Percentiles rank a stretch among this genome's conserved stretches.
Evolutionary conservation across 2,329 filamentous ascomycete genomes (phyloP).

Genomic region (Fusarium annulatum): DNA sequence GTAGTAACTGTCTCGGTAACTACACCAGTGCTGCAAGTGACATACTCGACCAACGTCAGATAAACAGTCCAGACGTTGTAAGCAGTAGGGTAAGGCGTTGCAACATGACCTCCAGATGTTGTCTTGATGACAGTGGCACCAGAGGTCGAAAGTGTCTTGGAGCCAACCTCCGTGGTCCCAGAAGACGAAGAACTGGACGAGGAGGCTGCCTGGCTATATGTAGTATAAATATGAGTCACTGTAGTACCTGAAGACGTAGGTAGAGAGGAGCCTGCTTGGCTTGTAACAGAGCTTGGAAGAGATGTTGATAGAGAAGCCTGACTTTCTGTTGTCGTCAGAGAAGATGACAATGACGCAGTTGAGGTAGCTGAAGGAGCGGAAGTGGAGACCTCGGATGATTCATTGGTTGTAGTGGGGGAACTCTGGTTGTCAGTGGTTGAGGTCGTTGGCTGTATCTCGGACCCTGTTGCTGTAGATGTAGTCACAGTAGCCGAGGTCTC

Average conservation of each 20-base stretch:
- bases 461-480: background rate
- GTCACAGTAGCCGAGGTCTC: background rate
- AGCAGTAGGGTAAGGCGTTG: background rate
- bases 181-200: fast-evolving
- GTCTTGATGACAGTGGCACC: background rate
- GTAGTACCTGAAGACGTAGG: background rate
- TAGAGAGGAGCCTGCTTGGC: background rate
- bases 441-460: background rate
- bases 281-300: background rate
- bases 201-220: background rate
- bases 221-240: background rate
- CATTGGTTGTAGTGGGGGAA: fast-evolving
- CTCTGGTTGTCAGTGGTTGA: background rate
- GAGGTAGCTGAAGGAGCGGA: background rate
- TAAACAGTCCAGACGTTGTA: background rate
- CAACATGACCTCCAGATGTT: background rate
- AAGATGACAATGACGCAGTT: fast-evolving
- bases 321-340: fast-evolving
- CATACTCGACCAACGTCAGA: background rate
- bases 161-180: background rate
- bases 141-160: background rate
- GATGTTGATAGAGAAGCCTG: background rate
- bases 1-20: background rate
- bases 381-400: background rate
- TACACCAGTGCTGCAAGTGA: background rate